Evolutionary conservation across 306 rosid genomes (phyloP).

Genomic region (Malus orientalis): DNA sequence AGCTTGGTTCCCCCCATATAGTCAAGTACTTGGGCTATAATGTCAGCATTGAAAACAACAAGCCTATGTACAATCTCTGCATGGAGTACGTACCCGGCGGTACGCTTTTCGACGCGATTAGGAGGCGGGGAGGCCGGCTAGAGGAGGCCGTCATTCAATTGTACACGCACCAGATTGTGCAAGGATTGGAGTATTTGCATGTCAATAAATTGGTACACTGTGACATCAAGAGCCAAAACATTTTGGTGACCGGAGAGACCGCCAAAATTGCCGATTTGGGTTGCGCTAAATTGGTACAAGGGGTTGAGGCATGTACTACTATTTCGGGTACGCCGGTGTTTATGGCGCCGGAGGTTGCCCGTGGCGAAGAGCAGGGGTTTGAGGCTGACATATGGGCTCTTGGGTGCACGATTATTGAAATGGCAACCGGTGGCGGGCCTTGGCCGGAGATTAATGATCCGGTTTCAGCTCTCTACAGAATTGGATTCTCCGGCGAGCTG

Average conservation of each 20-base stretch:
- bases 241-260: constrained; percentile 23
- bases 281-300: constrained; percentile 31
- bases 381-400: constrained; percentile 47
- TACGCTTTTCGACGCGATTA: constrained; percentile 33
- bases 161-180: constrained; percentile 35
- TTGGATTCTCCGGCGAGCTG: constrained; percentile 29
- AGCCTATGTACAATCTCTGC: constrained; percentile 27
- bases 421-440: constrained; percentile 38
- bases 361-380: constrained; percentile 37
- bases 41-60: constrained; percentile 3
- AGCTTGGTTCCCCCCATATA: constrained; percentile 22
- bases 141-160: constrained; percentile 24
- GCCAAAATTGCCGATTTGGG: constrained; percentile 50
- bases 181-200: constrained; percentile 44
- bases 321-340: constrained; percentile 48
- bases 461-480: constrained; percentile 33
- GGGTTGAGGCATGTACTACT: background rate
- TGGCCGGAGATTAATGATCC: constrained; percentile 34
- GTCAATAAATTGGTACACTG: constrained; percentile 37
- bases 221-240: constrained; percentile 47
- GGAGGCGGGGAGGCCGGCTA: constrained; percentile 15
- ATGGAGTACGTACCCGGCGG: constrained; percentile 45
- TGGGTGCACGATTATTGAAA: constrained; percentile 54
- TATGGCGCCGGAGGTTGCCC: constrained; percentile 50
- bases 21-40: constrained; percentile 32